Evolutionary conservation across 2,329 filamentous ascomycete genomes (phyloP).

Genomic region (Neonectria sp.): DNA sequence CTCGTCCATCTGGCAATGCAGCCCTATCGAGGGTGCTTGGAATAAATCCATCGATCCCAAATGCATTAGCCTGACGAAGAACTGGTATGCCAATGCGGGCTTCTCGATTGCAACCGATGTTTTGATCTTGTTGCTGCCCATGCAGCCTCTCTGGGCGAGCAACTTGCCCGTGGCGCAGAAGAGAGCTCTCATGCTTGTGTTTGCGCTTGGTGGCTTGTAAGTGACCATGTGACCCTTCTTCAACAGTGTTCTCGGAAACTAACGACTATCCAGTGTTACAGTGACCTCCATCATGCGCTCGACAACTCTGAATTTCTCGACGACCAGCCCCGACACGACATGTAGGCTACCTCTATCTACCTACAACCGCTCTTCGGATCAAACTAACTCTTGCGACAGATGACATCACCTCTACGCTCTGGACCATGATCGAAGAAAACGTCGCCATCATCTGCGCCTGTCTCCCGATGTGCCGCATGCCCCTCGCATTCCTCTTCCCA

Average conservation of each 20-base stretch:
- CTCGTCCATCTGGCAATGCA: constrained; percentile 66
- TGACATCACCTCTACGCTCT: constrained; percentile 55
- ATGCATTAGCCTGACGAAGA: constrained; percentile 62
- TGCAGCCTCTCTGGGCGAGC: constrained; percentile 62
- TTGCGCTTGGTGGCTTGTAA: constrained; percentile 60
- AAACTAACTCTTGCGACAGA: constrained; percentile 37
- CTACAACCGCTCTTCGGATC: not conserved
- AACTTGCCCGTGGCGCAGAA: constrained; percentile 60
- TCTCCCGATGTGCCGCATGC: constrained; percentile 57
- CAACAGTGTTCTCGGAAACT: not conserved
- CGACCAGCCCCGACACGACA: constrained; percentile 55
- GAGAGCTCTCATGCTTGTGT: constrained; percentile 58
- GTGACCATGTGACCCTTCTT: constrained; percentile 34
- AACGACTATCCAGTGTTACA: constrained; percentile 48
- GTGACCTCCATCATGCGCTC: constrained; percentile 60
- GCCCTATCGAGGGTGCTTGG: constrained; percentile 63
- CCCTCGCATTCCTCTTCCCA: constrained; percentile 56
- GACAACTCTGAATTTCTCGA: constrained; percentile 57
- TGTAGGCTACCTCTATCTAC: constrained; percentile 43
- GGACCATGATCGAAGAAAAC: constrained; percentile 58
- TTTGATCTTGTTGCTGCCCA: constrained; percentile 62
- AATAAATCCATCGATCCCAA: constrained; percentile 57
- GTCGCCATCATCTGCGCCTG: constrained; percentile 58
- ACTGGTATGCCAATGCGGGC: constrained; percentile 66
- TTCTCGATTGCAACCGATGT: constrained; percentile 64